phyloP scores from a whole-genome alignment of 2,329 filamentous ascomycete genomes.

The Botrytis fragariae region DNA sequence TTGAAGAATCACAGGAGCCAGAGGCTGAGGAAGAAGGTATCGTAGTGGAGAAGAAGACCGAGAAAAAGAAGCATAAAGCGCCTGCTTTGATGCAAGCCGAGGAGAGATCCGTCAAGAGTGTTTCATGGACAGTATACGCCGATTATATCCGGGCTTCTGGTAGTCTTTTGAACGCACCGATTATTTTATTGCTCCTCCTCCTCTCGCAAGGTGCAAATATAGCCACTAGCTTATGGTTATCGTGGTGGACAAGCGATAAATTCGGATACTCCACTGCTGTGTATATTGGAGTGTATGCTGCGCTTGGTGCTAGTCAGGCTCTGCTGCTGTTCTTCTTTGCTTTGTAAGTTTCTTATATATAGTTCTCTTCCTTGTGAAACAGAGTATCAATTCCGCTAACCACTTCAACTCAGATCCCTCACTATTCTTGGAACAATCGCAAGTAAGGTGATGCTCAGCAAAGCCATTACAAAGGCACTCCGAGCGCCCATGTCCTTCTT shows the following conservation, averaged over 20 bases:
- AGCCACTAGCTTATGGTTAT: slow-evolving; percentile 75
- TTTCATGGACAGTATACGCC: slow-evolving; percentile 61
- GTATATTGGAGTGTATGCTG: slow-evolving; percentile 73
- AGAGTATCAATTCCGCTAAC: neutral
- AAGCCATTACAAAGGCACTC: slow-evolving; percentile 75
- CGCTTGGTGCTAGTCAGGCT: slow-evolving; percentile 68
- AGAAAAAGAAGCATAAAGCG: slow-evolving; percentile 51
- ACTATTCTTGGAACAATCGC: slow-evolving; percentile 78
- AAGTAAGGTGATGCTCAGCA: slow-evolving; percentile 76
- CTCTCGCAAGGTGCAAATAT: slow-evolving; percentile 79
- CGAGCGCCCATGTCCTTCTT: slow-evolving; percentile 85
- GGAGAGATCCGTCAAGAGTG: slow-evolving; percentile 60
- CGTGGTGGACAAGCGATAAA: slow-evolving; percentile 40
- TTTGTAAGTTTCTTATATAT: slow-evolving; percentile 41
- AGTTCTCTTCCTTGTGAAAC: neutral
- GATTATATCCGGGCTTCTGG: slow-evolving; percentile 64
- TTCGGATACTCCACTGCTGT: slow-evolving; percentile 64
- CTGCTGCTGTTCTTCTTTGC: slow-evolving; percentile 79
- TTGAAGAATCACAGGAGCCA: slow-evolving; percentile 61
- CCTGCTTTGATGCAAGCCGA: slow-evolving; percentile 69
- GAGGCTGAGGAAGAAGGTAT: slow-evolving; percentile 48
- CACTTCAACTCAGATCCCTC: slow-evolving; percentile 47
- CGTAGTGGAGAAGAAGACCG: slow-evolving; percentile 46
- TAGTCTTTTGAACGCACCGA: slow-evolving; percentile 53
- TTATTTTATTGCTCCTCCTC: slow-evolving; percentile 54